Evolutionary conservation across 441 rosid species (phyloP).

Genomic region (Geranium incanum): DNA sequence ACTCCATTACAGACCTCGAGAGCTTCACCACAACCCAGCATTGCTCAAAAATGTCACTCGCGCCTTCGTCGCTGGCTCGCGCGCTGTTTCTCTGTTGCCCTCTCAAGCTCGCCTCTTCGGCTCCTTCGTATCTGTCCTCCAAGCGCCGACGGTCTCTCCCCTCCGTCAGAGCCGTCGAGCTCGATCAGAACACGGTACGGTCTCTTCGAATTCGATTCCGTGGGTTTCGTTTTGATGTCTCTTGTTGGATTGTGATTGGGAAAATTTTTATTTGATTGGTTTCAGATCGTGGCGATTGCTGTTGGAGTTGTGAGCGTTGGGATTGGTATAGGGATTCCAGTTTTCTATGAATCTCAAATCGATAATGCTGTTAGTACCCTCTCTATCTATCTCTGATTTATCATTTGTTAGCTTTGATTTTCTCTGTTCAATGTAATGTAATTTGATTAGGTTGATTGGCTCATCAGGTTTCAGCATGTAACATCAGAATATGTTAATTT

Average conservation of each 20-base stretch:
- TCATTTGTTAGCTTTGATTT: neutral
- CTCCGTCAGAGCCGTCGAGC: constrained; percentile 56
- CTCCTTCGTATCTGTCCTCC: constrained; percentile 18
- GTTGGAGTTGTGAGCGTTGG: constrained; percentile 84
- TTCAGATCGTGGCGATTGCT: constrained; percentile 71
- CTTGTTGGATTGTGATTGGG: neutral
- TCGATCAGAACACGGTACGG: constrained; percentile 76
- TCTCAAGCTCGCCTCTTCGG: constrained; percentile 24
- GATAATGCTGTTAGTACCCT: constrained; percentile 62
- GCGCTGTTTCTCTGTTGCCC: constrained; percentile 55
- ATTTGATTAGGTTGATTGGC: too few relatives aligned
- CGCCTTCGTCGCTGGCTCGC: constrained; percentile 37
- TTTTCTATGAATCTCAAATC: constrained; percentile 79
- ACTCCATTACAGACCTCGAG: too few relatives aligned
- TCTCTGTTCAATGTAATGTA: neutral
- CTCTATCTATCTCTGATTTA: neutral
- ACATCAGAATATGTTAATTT: too few relatives aligned
- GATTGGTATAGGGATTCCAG: constrained; percentile 72
- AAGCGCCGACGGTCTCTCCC: constrained; percentile 51
- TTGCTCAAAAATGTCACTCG: constrained; percentile 33
- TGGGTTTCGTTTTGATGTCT: neutral
- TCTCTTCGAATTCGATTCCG: neutral
- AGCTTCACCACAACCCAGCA: neutral
- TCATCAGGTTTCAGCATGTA: too few relatives aligned
- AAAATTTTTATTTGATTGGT: neutral